Percentiles rank a stretch among this genome's conserved stretches.
Conservation (phyloP, 1,284 basidiomycete species). For the Laetiporus sulphureus region DNA sequence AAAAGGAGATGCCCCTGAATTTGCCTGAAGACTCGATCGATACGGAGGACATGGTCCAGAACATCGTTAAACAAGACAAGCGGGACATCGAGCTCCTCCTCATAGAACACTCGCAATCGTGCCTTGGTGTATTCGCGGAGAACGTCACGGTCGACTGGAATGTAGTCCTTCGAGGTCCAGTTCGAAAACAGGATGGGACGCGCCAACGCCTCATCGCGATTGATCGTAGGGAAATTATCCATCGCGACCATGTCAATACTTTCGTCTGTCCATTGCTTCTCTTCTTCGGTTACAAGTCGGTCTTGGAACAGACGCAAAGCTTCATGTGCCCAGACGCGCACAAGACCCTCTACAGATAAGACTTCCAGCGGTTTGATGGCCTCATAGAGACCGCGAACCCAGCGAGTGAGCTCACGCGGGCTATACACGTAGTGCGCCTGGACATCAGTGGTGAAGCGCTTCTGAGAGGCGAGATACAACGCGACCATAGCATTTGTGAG, state of each 20-base stretch:
- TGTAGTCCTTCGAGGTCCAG: slow-evolving; percentile 98
- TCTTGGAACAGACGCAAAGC: slow-evolving; percentile 97
- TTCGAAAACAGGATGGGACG: slow-evolving; percentile 97
- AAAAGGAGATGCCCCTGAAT: slow-evolving; percentile 94
- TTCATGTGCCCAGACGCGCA: slow-evolving; percentile 98
- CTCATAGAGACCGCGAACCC: slow-evolving; percentile 97
- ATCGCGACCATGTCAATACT: slow-evolving; percentile 82
- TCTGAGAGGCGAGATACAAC: slow-evolving; percentile 93
- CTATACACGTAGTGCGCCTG: slow-evolving; percentile 99
- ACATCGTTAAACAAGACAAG: slow-evolving; percentile 99
- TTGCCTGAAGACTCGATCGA: slow-evolving; percentile 99
- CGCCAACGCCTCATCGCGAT: slow-evolving; percentile 73
- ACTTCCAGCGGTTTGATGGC: slow-evolving; percentile 91
- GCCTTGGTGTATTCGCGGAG: slow-evolving; percentile 97
- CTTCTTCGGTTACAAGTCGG: slow-evolving; percentile 87
- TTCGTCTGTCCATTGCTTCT: slow-evolving; percentile 93
- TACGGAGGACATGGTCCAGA: slow-evolving; percentile 93
- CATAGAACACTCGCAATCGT: slow-evolving; percentile 90
- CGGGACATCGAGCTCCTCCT: slow-evolving; percentile 97
- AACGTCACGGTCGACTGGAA: slow-evolving; percentile 89
- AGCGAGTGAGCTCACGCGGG: slow-evolving; percentile 97
- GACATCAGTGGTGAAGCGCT: slow-evolving; percentile 89
- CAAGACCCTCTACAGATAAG: slow-evolving; percentile 88
- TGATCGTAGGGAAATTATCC: slow-evolving; percentile 90
- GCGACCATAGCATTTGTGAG: slow-evolving; percentile 97